Percentiles rank a stretch among this genome's conserved stretches.
Conservation (phyloP, 1,139 yeast species). For the Geotrichum phurueaensis region DNA sequence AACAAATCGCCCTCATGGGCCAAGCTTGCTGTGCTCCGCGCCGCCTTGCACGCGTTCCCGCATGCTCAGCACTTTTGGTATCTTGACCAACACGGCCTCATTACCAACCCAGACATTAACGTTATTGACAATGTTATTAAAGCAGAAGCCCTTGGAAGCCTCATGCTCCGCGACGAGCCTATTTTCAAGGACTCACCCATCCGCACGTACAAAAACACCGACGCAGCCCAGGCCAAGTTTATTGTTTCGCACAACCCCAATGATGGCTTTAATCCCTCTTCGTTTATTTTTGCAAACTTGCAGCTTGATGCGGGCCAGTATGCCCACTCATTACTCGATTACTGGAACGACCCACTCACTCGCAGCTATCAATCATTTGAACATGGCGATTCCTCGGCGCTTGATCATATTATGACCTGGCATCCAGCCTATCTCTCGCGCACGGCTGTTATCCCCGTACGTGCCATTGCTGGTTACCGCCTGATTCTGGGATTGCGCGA, state of each 20-base stretch:
- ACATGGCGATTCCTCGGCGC: conserved; percentile 52
- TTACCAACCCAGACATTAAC: conserved; percentile 59
- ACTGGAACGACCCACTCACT: conserved; percentile 67
- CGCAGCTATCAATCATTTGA: conserved; percentile 58
- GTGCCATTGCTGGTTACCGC: background rate
- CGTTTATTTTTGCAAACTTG: conserved; percentile 58
- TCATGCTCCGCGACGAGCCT: conserved; percentile 61
- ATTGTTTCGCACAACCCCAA: conserved; percentile 59
- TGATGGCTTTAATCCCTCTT: conserved; percentile 54
- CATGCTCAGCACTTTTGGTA: conserved; percentile 80
- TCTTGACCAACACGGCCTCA: conserved; percentile 55
- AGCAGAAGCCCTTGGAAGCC: conserved; percentile 47
- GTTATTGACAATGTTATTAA: conserved; percentile 52
- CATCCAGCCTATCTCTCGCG: conserved; percentile 73
- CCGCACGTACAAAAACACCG: conserved; percentile 59
- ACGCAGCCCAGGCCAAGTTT: conserved; percentile 49
- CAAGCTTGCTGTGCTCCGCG: conserved; percentile 54
- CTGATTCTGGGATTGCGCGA: background rate
- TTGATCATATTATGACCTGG: conserved; percentile 87
- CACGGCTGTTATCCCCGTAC: conserved; percentile 57
- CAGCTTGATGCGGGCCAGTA: conserved; percentile 25
- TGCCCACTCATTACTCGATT: conserved; percentile 64
- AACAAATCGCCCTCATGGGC: conserved; percentile 46
- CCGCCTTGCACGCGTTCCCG: conserved; percentile 86
- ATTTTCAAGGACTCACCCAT: conserved; percentile 52